A percentile compares a stretch with the other conserved stretches of the same genome.
phyloP scores from a whole-genome alignment of 805 yeast genomes.

The Candida bentonensis region DNA sequence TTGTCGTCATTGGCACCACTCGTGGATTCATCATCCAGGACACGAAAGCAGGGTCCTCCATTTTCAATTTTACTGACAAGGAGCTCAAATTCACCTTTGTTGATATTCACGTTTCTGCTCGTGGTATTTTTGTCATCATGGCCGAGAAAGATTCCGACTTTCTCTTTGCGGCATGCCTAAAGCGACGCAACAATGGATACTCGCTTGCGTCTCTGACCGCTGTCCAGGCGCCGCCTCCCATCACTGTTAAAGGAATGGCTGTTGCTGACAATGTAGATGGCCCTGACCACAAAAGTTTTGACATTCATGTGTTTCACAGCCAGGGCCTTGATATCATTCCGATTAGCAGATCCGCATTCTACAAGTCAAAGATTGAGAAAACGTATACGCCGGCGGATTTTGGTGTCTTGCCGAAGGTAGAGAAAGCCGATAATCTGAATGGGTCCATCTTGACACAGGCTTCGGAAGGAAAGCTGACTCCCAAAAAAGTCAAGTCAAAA shows the following conservation, averaged over 20 bases:
- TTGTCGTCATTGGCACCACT: not conserved
- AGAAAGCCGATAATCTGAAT: not conserved
- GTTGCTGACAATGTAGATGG: not conserved
- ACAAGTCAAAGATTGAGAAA: slow-evolving; percentile 11
- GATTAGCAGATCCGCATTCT: not conserved
- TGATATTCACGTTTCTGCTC: not conserved
- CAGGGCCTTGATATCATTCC: not conserved
- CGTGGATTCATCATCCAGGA: not conserved
- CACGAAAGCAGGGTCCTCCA: not conserved
- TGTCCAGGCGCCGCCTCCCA: not conserved
- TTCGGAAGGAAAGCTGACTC: not conserved
- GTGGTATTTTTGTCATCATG: not conserved
- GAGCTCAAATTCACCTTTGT: not conserved
- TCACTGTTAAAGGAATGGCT: not conserved
- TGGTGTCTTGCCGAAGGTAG: slow-evolving; percentile 6
- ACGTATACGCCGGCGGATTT: slow-evolving; percentile 18
- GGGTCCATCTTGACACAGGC: not conserved
- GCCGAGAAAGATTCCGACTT: not conserved
- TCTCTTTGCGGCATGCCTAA: not conserved
- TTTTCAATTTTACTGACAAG: not conserved
- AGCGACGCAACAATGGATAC: not conserved
- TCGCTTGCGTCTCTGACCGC: not conserved
- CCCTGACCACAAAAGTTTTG: not conserved
- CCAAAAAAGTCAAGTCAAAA: not conserved
- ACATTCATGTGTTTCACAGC: not conserved